Evolutionary conservation across 495 filamentous ascomycete genomes (phyloP).

Genomic region (Annulohypoxylon moriforme): DNA sequence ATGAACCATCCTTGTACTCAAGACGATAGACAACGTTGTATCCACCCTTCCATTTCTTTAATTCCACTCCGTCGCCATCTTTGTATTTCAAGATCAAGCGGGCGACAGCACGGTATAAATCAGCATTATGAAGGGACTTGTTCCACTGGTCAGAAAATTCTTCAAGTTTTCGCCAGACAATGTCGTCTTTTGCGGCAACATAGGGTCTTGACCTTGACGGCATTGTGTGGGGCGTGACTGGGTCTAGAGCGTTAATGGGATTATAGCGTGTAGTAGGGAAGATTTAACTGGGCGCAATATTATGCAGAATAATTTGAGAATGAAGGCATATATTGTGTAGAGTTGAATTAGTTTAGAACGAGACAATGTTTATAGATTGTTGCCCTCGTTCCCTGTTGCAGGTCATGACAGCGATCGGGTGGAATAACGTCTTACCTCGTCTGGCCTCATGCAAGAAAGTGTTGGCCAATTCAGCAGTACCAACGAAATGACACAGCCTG

Average conservation of each 20-base stretch:
- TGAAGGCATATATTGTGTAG: neutral
- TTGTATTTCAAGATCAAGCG: neutral
- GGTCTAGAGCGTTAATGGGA: neutral
- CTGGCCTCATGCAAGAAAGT: neutral
- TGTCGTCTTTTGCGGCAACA: slow-evolving; percentile 41
- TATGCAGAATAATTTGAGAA: neutral
- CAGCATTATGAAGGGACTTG: slow-evolving; percentile 17
- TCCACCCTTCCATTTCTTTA: slow-evolving; percentile 39
- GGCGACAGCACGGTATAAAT: slow-evolving; percentile 10
- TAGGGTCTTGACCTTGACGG: slow-evolving; percentile 24
- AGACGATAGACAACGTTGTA: slow-evolving; percentile 46
- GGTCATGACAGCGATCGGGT: neutral
- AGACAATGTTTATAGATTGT: neutral
- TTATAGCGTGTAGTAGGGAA: neutral
- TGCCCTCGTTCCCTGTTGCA: neutral
- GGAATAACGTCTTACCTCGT: slow-evolving; percentile 1
- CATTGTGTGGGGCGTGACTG: slow-evolving; percentile 8
- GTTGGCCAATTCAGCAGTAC: neutral
- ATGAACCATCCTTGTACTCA: slow-evolving; percentile 45
- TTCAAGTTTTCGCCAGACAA: slow-evolving; percentile 49
- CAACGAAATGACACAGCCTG: neutral
- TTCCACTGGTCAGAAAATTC: slow-evolving; percentile 37
- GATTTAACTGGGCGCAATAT: neutral
- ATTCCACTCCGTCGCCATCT: neutral
- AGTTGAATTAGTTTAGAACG: neutral